Evolutionary conservation across 805 yeast genomes (phyloP).

Genomic region (Ogataea trehaloabstinens): DNA sequence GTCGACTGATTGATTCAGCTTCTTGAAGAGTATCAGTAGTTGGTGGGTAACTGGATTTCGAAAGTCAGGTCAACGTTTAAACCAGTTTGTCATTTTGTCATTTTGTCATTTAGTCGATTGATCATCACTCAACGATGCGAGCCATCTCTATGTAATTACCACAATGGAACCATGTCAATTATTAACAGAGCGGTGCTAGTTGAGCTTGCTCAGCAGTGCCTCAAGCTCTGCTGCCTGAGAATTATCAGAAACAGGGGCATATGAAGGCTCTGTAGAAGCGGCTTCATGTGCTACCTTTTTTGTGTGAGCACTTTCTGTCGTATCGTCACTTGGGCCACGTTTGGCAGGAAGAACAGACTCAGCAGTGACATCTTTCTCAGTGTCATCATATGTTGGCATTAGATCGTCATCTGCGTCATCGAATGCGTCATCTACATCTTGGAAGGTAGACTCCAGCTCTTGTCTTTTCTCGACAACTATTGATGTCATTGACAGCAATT

Average conservation of each 20-base stretch:
- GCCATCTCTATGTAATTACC: too few species aligned
- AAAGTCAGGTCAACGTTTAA: too few species aligned
- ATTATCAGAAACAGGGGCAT: not conserved
- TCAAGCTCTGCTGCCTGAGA: slow-evolving; percentile 12
- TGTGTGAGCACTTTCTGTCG: not conserved
- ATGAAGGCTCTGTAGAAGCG: not conserved
- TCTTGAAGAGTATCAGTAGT: too few species aligned
- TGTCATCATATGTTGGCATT: slow-evolving; percentile 19
- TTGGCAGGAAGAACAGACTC: not conserved
- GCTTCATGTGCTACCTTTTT: not conserved
- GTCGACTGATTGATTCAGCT: too few species aligned
- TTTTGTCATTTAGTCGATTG: too few species aligned
- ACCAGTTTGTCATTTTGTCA: too few species aligned
- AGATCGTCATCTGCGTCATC: slow-evolving; percentile 17
- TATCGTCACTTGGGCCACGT: not conserved
- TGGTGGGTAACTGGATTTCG: too few species aligned
- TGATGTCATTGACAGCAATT: slow-evolving; percentile 15
- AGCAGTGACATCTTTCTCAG: slow-evolving; percentile 5
- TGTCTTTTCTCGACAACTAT: slow-evolving; percentile 18
- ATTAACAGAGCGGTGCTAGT: too few species aligned
- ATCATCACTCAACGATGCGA: too few species aligned
- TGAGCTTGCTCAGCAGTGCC: slow-evolving; percentile 20
- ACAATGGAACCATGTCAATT: too few species aligned
- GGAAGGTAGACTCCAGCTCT: slow-evolving; percentile 26
- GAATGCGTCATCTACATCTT: slow-evolving; percentile 7